Evolutionary conservation across 164 flowering plant genomes (phyloP).

Genomic region (Stephania cephalantha): DNA sequence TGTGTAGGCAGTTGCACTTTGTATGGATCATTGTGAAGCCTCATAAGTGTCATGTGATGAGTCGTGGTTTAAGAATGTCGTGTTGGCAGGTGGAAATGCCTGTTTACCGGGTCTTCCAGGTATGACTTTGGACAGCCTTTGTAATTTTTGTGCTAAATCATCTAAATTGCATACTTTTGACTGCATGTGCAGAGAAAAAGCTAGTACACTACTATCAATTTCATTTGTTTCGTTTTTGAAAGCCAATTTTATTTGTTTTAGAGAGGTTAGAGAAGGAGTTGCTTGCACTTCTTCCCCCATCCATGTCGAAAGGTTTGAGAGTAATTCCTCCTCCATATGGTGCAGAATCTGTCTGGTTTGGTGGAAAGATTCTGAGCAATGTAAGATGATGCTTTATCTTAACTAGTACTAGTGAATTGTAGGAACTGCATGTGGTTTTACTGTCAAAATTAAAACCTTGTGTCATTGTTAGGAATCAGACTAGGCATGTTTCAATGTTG

Average conservation of each 20-base stretch:
- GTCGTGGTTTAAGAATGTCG: constrained; percentile 86
- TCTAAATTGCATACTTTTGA: not conserved
- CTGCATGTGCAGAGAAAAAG: not conserved
- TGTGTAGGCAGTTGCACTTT: constrained; percentile 81
- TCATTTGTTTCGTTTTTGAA: not conserved
- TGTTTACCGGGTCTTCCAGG: constrained; percentile 94
- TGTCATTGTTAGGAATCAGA: not conserved
- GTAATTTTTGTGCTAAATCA: not conserved
- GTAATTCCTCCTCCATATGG: constrained; percentile 85
- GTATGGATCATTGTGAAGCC: constrained; percentile 85
- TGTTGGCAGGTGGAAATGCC: constrained; percentile 82
- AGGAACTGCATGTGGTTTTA: not conserved
- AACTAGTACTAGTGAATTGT: not conserved
- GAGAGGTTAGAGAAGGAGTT: constrained; percentile 89
- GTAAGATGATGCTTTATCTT: constrained; percentile 37
- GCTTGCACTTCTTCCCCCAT: constrained; percentile 34
- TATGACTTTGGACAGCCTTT: constrained; percentile 11
- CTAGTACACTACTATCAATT: constrained; percentile 1
- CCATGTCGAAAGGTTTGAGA: constrained; percentile 49
- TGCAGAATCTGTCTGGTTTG: constrained; percentile 79
- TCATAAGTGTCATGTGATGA: constrained; percentile 55
- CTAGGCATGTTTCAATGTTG: not conserved
- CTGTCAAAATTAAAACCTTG: not conserved
- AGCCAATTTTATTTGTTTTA: constrained; percentile 21
- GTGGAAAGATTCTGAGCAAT: constrained; percentile 79